Evolutionary conservation across 1,284 basidiomycete genomes (phyloP).

Genomic region (Ceratobasidium sp.): DNA sequence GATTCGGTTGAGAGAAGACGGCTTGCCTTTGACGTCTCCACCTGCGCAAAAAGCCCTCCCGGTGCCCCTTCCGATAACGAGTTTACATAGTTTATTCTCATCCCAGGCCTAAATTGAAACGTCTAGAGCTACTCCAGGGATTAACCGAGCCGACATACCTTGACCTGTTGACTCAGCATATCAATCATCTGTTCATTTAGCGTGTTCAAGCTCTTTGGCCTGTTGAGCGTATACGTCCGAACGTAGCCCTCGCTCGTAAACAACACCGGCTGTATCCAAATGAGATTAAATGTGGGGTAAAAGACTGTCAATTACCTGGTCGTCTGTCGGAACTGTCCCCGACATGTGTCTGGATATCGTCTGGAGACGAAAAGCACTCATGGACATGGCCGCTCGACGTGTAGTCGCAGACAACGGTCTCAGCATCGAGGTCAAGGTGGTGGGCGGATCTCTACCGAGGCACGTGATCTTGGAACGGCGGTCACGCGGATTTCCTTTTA

Average conservation of each 20-base stretch:
- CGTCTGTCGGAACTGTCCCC: conserved; percentile 13
- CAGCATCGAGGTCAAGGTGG: conserved; percentile 21
- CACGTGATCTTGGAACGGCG: conserved; percentile 35
- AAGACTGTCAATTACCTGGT: background rate
- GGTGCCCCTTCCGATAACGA: conserved; percentile 82
- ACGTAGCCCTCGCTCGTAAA: conserved; percentile 75
- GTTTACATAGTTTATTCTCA: conserved; percentile 75
- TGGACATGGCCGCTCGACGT: conserved; percentile 25
- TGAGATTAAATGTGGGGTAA: background rate
- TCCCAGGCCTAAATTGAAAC: conserved; percentile 77
- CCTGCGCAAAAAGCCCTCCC: conserved; percentile 94
- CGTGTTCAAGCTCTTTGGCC: conserved; percentile 88
- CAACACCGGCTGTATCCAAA: conserved; percentile 62
- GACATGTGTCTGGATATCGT: conserved; percentile 34
- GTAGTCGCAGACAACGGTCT: conserved; percentile 13
- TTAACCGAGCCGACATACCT: conserved; percentile 63
- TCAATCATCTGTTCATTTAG: conserved; percentile 87
- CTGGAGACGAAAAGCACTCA: conserved; percentile 40
- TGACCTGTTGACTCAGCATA: conserved; percentile 76
- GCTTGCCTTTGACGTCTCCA: conserved; percentile 89
- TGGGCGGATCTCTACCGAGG: conserved; percentile 25
- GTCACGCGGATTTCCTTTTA: conserved; percentile 11
- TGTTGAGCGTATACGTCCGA: conserved; percentile 83
- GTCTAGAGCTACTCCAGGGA: conserved; percentile 36
- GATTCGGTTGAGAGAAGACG: conserved; percentile 44